Evolutionary conservation across 495 filamentous ascomycete genomes (phyloP).

Genomic region (Platismatia glauca): DNA sequence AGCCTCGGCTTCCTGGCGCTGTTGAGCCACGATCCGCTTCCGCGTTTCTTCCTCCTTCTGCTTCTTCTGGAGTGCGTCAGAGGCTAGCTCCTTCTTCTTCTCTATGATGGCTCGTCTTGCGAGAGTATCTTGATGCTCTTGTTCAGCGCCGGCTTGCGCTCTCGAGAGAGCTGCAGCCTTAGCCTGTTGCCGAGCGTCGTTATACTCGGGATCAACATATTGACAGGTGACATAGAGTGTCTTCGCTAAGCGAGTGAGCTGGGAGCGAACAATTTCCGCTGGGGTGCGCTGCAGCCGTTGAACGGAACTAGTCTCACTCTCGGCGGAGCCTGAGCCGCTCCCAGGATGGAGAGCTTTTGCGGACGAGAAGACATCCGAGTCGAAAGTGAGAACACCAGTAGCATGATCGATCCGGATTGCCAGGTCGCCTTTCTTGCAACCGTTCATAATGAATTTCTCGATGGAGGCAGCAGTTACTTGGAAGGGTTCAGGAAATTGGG

Average conservation of each 20-base stretch:
- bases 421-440: slow-evolving; percentile 98
- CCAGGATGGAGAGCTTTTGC: slow-evolving; percentile 86
- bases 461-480: slow-evolving; percentile 85
- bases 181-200: slow-evolving; percentile 64
- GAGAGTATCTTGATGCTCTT: slow-evolving; percentile 84
- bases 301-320: slow-evolving; percentile 73
- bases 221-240: slow-evolving; percentile 85
- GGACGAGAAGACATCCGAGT: slow-evolving; percentile 96
- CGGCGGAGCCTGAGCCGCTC: slow-evolving; percentile 78
- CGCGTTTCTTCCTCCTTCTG: slow-evolving; percentile 86
- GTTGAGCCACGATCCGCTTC: slow-evolving; percentile 74
- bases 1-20: slow-evolving; percentile 78
- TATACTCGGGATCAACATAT: slow-evolving; percentile 87
- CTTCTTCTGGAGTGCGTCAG: slow-evolving; percentile 69
- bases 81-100: slow-evolving; percentile 90
- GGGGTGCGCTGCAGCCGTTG: slow-evolving; percentile 96
- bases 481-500: slow-evolving; percentile 94
- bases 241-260: slow-evolving; percentile 84
- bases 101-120: slow-evolving; percentile 85
- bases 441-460: slow-evolving; percentile 99
- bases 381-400: slow-evolving; percentile 88
- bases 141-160: slow-evolving; percentile 75
- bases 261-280: slow-evolving; percentile 92
- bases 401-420: slow-evolving; percentile 94
- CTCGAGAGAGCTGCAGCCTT: slow-evolving; percentile 72